A percentile compares a stretch with the other conserved stretches of the same genome.
Evolutionary conservation across 192 early-diverging fungal genomes (phyloP).

Genomic region (Coemansia sp.): DNA sequence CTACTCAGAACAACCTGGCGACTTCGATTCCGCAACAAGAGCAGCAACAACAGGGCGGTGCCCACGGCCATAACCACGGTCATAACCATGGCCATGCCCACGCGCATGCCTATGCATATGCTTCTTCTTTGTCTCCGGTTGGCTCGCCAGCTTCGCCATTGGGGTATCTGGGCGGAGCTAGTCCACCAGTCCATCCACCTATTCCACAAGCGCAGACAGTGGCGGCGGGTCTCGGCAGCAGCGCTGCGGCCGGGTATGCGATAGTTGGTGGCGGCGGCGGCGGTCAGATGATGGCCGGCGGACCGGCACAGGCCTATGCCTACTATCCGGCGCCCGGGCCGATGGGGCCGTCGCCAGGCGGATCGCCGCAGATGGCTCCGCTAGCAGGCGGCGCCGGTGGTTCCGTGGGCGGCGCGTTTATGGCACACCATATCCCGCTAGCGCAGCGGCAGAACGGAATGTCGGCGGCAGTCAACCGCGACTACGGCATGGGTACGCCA

Average conservation of each 20-base stretch:
- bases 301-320: constrained; percentile 15
- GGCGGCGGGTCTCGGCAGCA: background rate
- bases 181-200: constrained; percentile 6
- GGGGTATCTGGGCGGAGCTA: constrained; percentile 15
- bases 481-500: background rate
- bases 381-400: background rate
- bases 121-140: constrained; percentile 2
- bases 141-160: constrained; percentile 18
- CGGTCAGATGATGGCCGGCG: constrained; percentile 8
- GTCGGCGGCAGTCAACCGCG: background rate
- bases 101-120: constrained; percentile 15
- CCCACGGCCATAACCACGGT: constrained; percentile 9
- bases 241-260: constrained; percentile 7
- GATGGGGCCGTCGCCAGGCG: constrained; percentile 7
- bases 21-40: background rate
- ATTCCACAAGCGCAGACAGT: constrained; percentile 7
- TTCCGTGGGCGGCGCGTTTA: background rate
- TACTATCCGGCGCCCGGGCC: constrained; percentile 23
- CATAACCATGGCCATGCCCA: constrained; percentile 5
- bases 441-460: background rate
- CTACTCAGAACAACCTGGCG: background rate
- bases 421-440: constrained; percentile 7
- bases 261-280: constrained; percentile 13
- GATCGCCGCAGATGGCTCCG: constrained; percentile 27
- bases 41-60: constrained; percentile 12